Conservation (phyloP, 1,284 basidiomycete species). For the Athelia sp. region DNA sequence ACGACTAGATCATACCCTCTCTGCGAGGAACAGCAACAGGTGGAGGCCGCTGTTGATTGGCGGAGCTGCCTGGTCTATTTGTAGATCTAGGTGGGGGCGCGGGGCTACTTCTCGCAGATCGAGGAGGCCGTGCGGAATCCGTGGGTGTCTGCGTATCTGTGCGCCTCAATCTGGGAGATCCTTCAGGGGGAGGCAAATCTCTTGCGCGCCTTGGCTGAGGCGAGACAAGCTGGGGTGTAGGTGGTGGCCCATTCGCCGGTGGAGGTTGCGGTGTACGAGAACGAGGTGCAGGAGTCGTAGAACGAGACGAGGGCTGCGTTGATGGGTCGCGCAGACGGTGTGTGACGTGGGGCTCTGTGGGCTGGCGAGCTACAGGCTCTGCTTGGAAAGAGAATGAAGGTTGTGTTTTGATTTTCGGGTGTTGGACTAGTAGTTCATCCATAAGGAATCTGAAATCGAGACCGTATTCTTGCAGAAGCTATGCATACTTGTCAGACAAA, state of each 20-base stretch:
- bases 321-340: slow-evolving; percentile 19
- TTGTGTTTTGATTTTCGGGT: slow-evolving; percentile 33
- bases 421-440: slow-evolving; percentile 59
- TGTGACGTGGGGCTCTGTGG: slow-evolving; percentile 14
- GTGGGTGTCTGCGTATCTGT: slow-evolving; percentile 4
- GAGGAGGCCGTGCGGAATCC: slow-evolving; percentile 21
- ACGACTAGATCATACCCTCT: slow-evolving; percentile 49
- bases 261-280: background rate
- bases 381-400: slow-evolving; percentile 30
- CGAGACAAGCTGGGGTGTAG: slow-evolving; percentile 1
- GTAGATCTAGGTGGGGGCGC: slow-evolving; percentile 57
- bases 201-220: slow-evolving; percentile 3
- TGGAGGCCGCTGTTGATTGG: slow-evolving; percentile 37
- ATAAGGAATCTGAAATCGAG: slow-evolving; percentile 89
- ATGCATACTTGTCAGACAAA: slow-evolving; percentile 3
- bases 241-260: slow-evolving; percentile 6
- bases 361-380: slow-evolving; percentile 24
- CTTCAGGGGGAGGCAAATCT: slow-evolving; percentile 7
- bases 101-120: slow-evolving; percentile 27
- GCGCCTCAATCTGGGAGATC: background rate
- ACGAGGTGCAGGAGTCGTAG: background rate
- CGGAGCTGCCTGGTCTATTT: slow-evolving; percentile 54
- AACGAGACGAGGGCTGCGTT: slow-evolving; percentile 12
- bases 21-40: slow-evolving; percentile 41
- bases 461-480: slow-evolving; percentile 88